These are phyloP conservation scores for Rhodotorula taiwanensis DNA, from an alignment of 768 basidiomycete species.

Conservation along the genomic window DNA sequence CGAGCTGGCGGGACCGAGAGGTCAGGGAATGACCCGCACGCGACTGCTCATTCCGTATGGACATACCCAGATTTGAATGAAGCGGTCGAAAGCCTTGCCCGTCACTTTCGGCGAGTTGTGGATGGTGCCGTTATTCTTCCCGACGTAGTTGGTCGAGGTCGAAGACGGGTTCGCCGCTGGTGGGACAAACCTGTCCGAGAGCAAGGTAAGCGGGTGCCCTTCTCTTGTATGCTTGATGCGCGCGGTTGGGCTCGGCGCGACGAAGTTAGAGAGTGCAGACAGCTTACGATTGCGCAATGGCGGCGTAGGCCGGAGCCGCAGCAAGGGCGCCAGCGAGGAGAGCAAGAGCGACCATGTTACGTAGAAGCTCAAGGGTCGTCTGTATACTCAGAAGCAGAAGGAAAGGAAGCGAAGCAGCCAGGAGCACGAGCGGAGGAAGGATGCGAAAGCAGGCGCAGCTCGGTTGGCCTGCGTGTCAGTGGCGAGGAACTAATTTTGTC, in stretches of 20 bases:
- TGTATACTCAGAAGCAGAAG: neutral
- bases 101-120: neutral
- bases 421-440: too few relatives aligned
- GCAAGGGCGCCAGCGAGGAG: neutral
- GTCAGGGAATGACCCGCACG: too few relatives aligned
- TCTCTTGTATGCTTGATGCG: too few relatives aligned
- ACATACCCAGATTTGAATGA: neutral
- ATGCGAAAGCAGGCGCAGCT: too few relatives aligned
- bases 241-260: too few relatives aligned
- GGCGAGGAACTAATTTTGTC: too few relatives aligned
- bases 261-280: too few relatives aligned
- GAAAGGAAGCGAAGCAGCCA: neutral
- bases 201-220: too few relatives aligned
- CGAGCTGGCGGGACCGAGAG: too few relatives aligned
- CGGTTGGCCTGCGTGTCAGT: too few relatives aligned
- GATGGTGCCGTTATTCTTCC: neutral
- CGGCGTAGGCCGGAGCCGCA: neutral
- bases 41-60: too few relatives aligned
- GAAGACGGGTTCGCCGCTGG: neutral
- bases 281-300: neutral
- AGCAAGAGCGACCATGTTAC: neutral
- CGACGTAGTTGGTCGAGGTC: neutral
- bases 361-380: neutral
- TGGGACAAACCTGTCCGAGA: neutral
- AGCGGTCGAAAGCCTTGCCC: neutral